Evolutionary conservation across 2,329 filamentous ascomycete species (phyloP).

Genomic region (Ceratocystis cubensis): DNA sequence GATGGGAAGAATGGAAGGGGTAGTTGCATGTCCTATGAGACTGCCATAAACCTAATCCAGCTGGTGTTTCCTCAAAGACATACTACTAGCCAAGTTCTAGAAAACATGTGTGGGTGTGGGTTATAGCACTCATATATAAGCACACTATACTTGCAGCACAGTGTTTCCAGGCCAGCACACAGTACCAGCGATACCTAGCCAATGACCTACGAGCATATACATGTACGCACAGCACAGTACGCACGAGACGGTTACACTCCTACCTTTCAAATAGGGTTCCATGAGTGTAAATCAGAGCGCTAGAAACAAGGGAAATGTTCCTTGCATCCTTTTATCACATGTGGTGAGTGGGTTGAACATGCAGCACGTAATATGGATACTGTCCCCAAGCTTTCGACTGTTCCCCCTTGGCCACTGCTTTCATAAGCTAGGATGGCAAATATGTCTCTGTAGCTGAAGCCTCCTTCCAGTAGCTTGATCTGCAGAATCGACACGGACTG

Average conservation of each 20-base stretch:
- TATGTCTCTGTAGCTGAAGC: neutral
- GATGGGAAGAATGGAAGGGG: neutral
- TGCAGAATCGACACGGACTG: too few relatives aligned
- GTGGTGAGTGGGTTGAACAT: too few relatives aligned
- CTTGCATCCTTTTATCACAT: neutral
- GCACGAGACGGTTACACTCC: neutral
- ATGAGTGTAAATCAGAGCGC: neutral
- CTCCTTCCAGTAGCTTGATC: too few relatives aligned
- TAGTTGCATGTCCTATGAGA: neutral
- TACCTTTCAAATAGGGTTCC: neutral
- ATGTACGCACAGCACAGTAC: too few relatives aligned
- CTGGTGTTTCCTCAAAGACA: neutral
- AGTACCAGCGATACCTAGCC: neutral
- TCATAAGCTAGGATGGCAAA: too few relatives aligned
- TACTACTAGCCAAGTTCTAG: too few relatives aligned
- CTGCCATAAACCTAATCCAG: neutral
- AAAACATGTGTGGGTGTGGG: neutral
- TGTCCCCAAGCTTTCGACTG: too few relatives aligned
- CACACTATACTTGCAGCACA: neutral
- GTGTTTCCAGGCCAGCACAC: neutral
- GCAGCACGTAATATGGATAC: too few relatives aligned
- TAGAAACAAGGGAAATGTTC: conserved; percentile 9
- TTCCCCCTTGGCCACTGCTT: too few relatives aligned
- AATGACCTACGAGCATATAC: neutral
- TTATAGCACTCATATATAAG: neutral